Evolutionary conservation across 305 asterid species (phyloP).

Genomic region (Lippia alba): DNA sequence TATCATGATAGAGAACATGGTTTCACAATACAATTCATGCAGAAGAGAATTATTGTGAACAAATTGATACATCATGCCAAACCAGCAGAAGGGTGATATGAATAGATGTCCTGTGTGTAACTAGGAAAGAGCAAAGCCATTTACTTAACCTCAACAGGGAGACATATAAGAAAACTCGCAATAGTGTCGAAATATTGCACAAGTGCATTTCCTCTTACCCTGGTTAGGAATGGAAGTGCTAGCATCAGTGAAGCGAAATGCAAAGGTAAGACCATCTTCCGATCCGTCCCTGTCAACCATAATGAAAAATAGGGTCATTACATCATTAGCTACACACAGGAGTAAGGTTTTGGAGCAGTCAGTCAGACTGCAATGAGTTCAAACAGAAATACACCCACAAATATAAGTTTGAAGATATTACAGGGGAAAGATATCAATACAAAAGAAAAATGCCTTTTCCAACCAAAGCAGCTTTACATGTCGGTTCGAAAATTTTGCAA

Average conservation of each 20-base stretch:
- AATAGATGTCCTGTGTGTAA: slow-evolving; percentile 6
- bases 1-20: slow-evolving; percentile 15
- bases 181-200: slow-evolving; percentile 28
- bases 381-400: slow-evolving; percentile 29
- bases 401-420: slow-evolving; percentile 8
- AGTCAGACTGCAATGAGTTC: slow-evolving; percentile 24
- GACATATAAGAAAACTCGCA: slow-evolving; percentile 27
- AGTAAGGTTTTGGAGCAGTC: slow-evolving; percentile 5
- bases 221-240: slow-evolving; percentile 76
- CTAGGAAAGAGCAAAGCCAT: slow-evolving; percentile 1
- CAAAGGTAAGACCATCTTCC: slow-evolving; percentile 95
- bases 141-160: slow-evolving; percentile 25
- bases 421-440: too few species aligned
- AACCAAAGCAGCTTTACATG: slow-evolving; percentile 30
- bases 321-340: slow-evolving; percentile 9
- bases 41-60: slow-evolving; percentile 26
- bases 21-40: slow-evolving; percentile 11
- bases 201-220: slow-evolving; percentile 60
- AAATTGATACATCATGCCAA: slow-evolving; percentile 2
- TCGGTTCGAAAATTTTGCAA: slow-evolving; percentile 16
- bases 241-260: slow-evolving; percentile 97
- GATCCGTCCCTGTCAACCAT: slow-evolving; percentile 75
- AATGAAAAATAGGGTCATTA: slow-evolving; percentile 32
- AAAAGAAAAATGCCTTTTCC: slow-evolving; percentile 9
- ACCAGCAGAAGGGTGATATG: slow-evolving; percentile 26